phyloP scores from a whole-genome alignment of 768 basidiomycete species.

The Phanerochaete sordida region DNA sequence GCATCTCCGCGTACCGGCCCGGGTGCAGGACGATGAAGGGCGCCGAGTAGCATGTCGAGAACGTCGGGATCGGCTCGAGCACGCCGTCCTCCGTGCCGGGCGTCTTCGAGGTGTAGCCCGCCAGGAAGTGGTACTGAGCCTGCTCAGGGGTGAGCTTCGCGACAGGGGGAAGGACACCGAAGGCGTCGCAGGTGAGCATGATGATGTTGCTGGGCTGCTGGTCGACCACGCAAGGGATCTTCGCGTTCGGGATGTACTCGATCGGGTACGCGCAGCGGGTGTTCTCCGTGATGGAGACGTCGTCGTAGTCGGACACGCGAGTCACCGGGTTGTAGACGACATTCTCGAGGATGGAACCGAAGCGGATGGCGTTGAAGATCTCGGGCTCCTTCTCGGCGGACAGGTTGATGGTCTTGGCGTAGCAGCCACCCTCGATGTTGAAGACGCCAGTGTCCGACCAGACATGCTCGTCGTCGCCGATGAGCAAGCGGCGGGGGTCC shows the following conservation, averaged over 20 bases:
- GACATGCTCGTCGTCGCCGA: conserved; percentile 99
- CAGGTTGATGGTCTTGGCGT: conserved; percentile 97
- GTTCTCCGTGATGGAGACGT: conserved; percentile 96
- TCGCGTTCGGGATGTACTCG: conserved; percentile 93
- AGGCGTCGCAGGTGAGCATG: conserved; percentile 97
- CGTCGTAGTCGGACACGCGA: conserved; percentile 91
- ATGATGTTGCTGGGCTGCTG: conserved; percentile 92
- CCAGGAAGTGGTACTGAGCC: conserved; percentile 96
- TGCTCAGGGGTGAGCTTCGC: conserved; percentile 90
- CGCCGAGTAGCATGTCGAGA: conserved; percentile 98
- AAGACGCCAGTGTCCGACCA: conserved; percentile 99
- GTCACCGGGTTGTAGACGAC: conserved; percentile 90
- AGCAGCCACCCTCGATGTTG: conserved; percentile 99
- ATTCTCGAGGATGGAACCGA: conserved; percentile 97
- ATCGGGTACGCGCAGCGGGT: conserved; percentile 99
- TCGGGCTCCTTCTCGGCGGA: conserved; percentile 98
- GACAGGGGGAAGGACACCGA: conserved; percentile 96
- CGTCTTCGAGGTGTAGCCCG: conserved; percentile 98
- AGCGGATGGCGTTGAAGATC: conserved; percentile 92
- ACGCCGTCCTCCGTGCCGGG: conserved; percentile 99
- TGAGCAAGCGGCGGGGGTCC: conserved; percentile 89
- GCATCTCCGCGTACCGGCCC: conserved; percentile 94
- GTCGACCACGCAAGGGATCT: conserved; percentile 87
- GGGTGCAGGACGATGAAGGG: conserved; percentile 99
- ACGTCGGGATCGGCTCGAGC: conserved; percentile 96